Conservation (phyloP, 192 early-diverging fungal genomes). For the Coemansia nantahalensis region DNA sequence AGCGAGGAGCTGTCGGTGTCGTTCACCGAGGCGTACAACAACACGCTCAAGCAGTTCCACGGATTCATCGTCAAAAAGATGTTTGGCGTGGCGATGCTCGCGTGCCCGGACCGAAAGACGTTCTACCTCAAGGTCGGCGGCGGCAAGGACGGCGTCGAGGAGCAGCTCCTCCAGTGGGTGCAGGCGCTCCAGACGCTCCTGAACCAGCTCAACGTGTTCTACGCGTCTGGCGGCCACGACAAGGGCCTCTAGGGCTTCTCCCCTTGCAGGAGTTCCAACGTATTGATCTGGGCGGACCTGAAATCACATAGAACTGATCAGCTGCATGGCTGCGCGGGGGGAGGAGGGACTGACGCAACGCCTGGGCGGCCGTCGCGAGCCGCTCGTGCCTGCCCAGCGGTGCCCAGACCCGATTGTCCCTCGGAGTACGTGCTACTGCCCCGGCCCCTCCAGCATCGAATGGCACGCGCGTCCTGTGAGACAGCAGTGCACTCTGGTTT, state of each 20-base stretch:
- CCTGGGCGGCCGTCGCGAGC: no score
- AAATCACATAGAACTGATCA: no score
- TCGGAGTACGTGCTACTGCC: no score
- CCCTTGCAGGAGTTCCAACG: no score
- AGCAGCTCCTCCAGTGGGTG: constrained; percentile 69
- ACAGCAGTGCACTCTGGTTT: background rate
- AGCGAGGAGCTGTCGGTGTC: constrained; percentile 65
- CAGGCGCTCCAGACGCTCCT: constrained; percentile 72
- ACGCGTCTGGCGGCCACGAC: constrained; percentile 47
- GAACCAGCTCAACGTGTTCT: constrained; percentile 60
- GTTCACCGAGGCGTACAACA: constrained; percentile 70
- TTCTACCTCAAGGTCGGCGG: constrained; percentile 85
- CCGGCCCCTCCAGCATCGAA: no score
- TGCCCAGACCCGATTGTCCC: no score
- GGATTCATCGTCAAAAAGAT: constrained; percentile 64
- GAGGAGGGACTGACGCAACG: no score
- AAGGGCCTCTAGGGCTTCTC: constrained; percentile 42
- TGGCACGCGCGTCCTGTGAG: no score
- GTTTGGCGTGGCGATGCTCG: constrained; percentile 78
- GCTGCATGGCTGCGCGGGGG: no score
- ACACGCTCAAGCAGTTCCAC: constrained; percentile 69
- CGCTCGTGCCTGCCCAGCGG: no score
- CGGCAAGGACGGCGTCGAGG: constrained; percentile 56
- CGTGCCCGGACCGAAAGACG: constrained; percentile 83
- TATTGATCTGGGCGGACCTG: no score